Conservation (phyloP, 225 moss, liverwort and hornwort genomes). For the Neckera pumila region DNA sequence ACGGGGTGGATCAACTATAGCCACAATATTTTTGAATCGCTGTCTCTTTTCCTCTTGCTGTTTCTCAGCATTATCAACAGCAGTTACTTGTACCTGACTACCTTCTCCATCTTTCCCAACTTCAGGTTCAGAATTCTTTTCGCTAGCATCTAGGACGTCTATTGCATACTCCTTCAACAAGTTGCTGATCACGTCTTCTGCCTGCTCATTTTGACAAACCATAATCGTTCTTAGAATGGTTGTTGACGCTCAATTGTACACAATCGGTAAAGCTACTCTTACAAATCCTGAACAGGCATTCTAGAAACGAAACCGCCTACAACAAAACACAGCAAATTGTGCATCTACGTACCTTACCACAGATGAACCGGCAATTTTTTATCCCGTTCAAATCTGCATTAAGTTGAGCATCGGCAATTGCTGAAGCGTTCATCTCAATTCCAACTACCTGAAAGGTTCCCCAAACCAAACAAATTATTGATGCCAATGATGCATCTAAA, state of each 20-base stretch:
- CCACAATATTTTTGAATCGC: slow-evolving; percentile 68
- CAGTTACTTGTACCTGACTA: background rate
- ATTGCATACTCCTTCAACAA: slow-evolving; percentile 77
- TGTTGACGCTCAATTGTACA: background rate
- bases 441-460: slow-evolving; percentile 69
- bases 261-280: background rate
- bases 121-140: background rate
- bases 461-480: background rate
- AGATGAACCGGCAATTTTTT: slow-evolving; percentile 74
- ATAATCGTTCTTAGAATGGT: background rate
- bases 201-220: slow-evolving; percentile 28
- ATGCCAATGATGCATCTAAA: background rate
- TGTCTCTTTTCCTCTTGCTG: slow-evolving; percentile 7
- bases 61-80: background rate
- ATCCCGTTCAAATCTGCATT: slow-evolving; percentile 87
- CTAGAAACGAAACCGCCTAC: background rate
- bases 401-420: slow-evolving; percentile 79
- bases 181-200: slow-evolving; percentile 81
- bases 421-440: slow-evolving; percentile 97
- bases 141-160: background rate
- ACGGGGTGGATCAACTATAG: slow-evolving; percentile 98
- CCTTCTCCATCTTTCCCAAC: slow-evolving; percentile 5
- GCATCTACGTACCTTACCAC: slow-evolving; percentile 60
- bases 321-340: background rate
- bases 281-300: background rate